Base-by-base conservation (phyloP, 768 basidiomycete genomes). In the Polyporus arcularius region DNA sequence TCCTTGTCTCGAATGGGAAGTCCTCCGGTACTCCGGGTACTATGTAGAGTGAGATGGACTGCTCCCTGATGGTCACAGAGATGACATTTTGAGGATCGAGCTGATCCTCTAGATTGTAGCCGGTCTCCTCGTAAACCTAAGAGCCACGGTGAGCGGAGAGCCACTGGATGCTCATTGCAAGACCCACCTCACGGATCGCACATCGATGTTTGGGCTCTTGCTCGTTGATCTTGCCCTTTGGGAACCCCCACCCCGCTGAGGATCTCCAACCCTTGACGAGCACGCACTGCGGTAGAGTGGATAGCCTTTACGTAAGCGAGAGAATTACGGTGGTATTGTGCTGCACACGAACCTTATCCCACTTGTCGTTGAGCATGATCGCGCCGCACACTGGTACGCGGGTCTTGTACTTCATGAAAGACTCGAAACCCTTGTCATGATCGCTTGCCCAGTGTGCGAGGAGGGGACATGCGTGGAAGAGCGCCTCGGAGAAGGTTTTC, bases 151-250 rank as follows among this genome's bases (percentile, higher is more conserved):
- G 15, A 56, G 14, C 42, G 45, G 38, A 68, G 63, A 67, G 61
- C 21, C 40, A 58, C 26, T n/a, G 35, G 47, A 11, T 39, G 30
- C 10, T 28, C 28, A 26, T 21, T 21, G 50, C n/a, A 31, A 43
- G 54, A 60, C 8, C 10, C 63, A 96, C 96, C 79, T 99, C 97
- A 73, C 97, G 87, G 55, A 92, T 82, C 2, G 96, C 97, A 74
- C 97, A 99, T 56, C 81, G 82, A 51, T 83, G 82, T 57, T 88
- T 84, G 8, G 89, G 85, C 72, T 99, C 97, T 61, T 90, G 85
- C 72, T 96, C 89, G 68, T 99, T 99, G 73, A 98, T 98, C 77
- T 99, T 99, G n/a, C 97, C 97, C 72, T 96, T 92, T 7, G 97
- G 97, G 74, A 98, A 99, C n/a, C 94, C 90, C 97, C 97, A 99